phyloP scores from a whole-genome alignment of 306 rosid species.

The Ochetophila trinervis region DNA sequence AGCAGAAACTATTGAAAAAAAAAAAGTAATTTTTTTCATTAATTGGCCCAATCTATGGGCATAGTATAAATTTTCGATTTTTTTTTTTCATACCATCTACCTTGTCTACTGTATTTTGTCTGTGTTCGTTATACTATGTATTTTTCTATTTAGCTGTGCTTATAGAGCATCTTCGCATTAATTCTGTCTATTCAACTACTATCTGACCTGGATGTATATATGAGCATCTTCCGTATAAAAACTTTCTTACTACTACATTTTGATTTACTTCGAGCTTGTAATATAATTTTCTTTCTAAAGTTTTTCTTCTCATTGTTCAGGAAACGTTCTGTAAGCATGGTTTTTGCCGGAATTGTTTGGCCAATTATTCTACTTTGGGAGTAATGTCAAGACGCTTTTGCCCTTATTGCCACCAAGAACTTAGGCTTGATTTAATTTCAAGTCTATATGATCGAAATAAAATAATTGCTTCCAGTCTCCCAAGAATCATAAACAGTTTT shows the following conservation, averaged over 20 bases:
- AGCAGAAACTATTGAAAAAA: too few species aligned
- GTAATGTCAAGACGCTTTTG: too few species aligned
- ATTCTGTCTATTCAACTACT: background rate
- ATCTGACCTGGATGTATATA: background rate
- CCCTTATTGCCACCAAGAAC: slow-evolving; percentile 73
- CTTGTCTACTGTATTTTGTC: too few species aligned
- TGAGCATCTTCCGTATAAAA: background rate
- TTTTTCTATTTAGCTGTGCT: too few species aligned
- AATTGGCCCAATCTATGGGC: too few species aligned
- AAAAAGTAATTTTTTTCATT: too few species aligned
- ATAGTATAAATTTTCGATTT: too few species aligned
- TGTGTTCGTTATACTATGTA: too few species aligned
- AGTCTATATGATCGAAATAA: slow-evolving; percentile 34
- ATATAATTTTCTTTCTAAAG: background rate
- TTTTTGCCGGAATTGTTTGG: slow-evolving; percentile 79
- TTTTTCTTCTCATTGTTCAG: slow-evolving; percentile 40
- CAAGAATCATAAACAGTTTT: slow-evolving; percentile 77
- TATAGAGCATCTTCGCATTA: too few species aligned
- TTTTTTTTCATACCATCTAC: too few species aligned
- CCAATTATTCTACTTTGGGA: slow-evolving; percentile 55
- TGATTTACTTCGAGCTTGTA: background rate
- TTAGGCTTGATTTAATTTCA: slow-evolving; percentile 65
- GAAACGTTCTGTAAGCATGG: slow-evolving; percentile 76
- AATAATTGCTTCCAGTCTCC: slow-evolving; percentile 73
- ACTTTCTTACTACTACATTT: background rate